Conservation (phyloP, 495 filamentous ascomycete species). For the Talaromyces proteolyticus region DNA sequence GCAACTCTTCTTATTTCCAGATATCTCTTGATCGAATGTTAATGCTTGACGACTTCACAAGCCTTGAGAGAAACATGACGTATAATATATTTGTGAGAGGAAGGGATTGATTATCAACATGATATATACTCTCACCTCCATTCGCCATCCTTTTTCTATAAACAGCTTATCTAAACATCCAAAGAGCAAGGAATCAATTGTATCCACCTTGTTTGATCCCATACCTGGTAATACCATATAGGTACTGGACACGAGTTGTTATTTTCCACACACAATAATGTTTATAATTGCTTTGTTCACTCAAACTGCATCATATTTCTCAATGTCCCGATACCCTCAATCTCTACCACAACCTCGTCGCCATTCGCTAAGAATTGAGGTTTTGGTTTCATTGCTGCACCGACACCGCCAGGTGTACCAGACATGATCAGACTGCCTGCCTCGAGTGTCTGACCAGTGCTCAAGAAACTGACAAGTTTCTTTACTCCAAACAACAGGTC, state of each 20-base stretch:
- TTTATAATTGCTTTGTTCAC: too few species aligned
- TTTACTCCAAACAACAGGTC: slow-evolving; percentile 65
- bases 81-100: neutral
- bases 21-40: neutral
- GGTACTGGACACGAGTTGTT: neutral
- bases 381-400: neutral
- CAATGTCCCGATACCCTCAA: slow-evolving; percentile 17
- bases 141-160: neutral
- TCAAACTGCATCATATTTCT: neutral
- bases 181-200: neutral
- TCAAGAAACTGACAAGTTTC: slow-evolving; percentile 58
- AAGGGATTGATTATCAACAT: neutral
- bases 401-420: slow-evolving; percentile 44
- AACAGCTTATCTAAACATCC: neutral
- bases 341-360: slow-evolving; percentile 46
- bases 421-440: slow-evolving; percentile 70
- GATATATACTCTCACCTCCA: neutral
- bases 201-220: too few species aligned
- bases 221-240: too few species aligned
- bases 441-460: slow-evolving; percentile 60
- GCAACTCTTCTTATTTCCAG: neutral
- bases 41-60: neutral
- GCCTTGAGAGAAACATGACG: too few species aligned
- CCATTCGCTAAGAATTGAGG: slow-evolving; percentile 36
- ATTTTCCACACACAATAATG: neutral